Percentiles rank a stretch among this genome's conserved stretches.
Conservation (phyloP, 2,329 filamentous ascomycete species). For the Aspergillus floridensis region DNA sequence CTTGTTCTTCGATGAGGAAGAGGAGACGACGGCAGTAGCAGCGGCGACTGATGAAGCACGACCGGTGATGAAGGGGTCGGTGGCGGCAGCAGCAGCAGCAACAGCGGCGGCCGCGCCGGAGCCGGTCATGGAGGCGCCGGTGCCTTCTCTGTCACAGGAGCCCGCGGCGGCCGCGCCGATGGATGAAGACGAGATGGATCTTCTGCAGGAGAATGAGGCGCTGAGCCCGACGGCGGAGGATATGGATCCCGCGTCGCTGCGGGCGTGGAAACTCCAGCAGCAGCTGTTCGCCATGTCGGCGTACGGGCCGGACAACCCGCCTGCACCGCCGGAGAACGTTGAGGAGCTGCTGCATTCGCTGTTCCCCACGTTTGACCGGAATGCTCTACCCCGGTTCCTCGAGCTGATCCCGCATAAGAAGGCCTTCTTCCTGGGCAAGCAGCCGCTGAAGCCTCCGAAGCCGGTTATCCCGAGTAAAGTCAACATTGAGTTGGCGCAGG, state of each 20-base stretch:
- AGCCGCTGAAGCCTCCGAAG: slow-evolving; percentile 75
- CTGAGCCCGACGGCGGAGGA: slow-evolving; percentile 32
- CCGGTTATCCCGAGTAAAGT: slow-evolving; percentile 82
- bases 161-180: slow-evolving; percentile 16
- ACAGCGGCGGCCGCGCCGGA: neutral
- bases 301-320: slow-evolving; percentile 57
- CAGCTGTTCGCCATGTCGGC: slow-evolving; percentile 47
- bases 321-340: slow-evolving; percentile 68
- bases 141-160: slow-evolving; percentile 11
- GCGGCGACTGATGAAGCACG: slow-evolving; percentile 11
- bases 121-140: neutral
- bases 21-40: slow-evolving; percentile 13
- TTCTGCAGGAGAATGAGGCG: slow-evolving; percentile 27
- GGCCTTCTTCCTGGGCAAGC: slow-evolving; percentile 74
- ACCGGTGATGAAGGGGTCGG: slow-evolving; percentile 10
- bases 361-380: slow-evolving; percentile 77
- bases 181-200: slow-evolving; percentile 28
- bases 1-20: slow-evolving; percentile 34
- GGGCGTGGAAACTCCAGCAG: slow-evolving; percentile 48
- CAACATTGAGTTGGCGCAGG: slow-evolving; percentile 77
- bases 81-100: neutral
- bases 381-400: slow-evolving; percentile 73
- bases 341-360: slow-evolving; percentile 74
- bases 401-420: slow-evolving; percentile 79
- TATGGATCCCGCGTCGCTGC: slow-evolving; percentile 42